A percentile compares a stretch with the other conserved stretches of the same genome.
Conservation (phyloP, 495 filamentous ascomycete species). For the Aspergillus baeticus region DNA sequence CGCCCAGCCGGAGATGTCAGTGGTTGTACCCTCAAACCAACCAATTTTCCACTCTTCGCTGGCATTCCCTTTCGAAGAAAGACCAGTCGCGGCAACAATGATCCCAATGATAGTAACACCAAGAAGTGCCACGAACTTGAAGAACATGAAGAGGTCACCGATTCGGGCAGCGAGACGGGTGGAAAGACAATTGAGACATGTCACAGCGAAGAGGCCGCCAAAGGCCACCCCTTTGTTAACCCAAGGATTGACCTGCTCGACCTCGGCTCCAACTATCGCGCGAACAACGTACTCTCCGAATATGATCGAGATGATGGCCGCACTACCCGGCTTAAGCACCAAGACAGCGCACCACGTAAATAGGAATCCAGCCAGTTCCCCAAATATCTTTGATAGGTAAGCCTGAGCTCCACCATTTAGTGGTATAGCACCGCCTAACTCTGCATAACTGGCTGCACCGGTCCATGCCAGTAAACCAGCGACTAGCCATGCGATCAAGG, state of each 20-base stretch:
- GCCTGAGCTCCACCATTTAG: conserved; percentile 92
- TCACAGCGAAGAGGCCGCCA: conserved; percentile 71
- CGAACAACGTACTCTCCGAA: conserved; percentile 96
- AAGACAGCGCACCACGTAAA: conserved; percentile 96
- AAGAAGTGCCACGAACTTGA: conserved; percentile 89
- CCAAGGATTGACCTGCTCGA: conserved; percentile 74
- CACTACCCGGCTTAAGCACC: conserved; percentile 88
- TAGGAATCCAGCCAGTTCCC: conserved; percentile 85
- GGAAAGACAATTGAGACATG: conserved; percentile 83
- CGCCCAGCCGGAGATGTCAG: conserved; percentile 78
- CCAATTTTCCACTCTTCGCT: conserved; percentile 85
- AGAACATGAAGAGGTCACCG: conserved; percentile 90
- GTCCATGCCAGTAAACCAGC: conserved; percentile 95
- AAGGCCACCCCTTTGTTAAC: conserved; percentile 88
- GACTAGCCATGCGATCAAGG: conserved; percentile 84
- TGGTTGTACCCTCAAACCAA: conserved; percentile 87
- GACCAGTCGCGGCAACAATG: conserved; percentile 84
- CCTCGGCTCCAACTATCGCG: conserved; percentile 77
- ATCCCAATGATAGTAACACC: conserved; percentile 87
- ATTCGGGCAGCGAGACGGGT: conserved; percentile 82
- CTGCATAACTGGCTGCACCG: conserved; percentile 92
- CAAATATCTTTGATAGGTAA: conserved; percentile 94
- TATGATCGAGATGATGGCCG: conserved; percentile 95
- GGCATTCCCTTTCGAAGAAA: conserved; percentile 70
- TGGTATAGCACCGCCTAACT: conserved; percentile 93